Conservation (phyloP, 2,329 filamentous ascomycete species). For the Myriosclerotinia curreyana region DNA sequence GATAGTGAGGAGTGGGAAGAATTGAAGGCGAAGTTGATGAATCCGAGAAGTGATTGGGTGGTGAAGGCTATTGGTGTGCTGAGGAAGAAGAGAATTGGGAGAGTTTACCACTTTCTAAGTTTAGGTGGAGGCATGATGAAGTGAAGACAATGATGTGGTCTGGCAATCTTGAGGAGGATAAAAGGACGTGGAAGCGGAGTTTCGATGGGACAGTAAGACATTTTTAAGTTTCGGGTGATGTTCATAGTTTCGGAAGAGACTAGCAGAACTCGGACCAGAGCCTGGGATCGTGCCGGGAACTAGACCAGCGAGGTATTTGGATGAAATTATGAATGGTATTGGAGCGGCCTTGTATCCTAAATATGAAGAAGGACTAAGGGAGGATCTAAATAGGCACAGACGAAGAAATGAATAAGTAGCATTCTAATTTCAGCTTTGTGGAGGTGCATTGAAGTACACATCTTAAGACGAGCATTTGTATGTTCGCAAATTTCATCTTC, state of each 20-base stretch:
- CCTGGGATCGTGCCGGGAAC: neutral
- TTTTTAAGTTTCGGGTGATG: neutral
- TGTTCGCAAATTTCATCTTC: too few relatives aligned
- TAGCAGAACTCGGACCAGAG: neutral
- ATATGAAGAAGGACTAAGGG: neutral
- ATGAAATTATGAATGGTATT: neutral
- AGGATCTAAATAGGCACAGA: too few relatives aligned
- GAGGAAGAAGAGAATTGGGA: neutral
- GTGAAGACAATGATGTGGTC: neutral
- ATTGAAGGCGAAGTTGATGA: neutral
- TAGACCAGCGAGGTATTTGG: neutral
- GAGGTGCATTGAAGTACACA: too few relatives aligned
- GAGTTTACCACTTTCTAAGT: neutral
- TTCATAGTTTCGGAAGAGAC: neutral
- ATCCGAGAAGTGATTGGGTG: neutral
- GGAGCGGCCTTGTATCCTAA: neutral
- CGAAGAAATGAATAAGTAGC: neutral
- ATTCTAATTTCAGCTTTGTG: neutral
- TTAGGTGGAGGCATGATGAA: neutral
- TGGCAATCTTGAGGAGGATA: neutral
- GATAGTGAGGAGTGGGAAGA: neutral
- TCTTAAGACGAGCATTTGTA: too few relatives aligned
- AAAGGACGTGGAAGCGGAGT: neutral
- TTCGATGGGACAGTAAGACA: neutral
- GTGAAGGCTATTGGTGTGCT: neutral